Percentiles rank a stretch among this genome's conserved stretches.
phyloP scores from a whole-genome alignment of 352 stramenopile species.

The Phytopythium litorale region DNA sequence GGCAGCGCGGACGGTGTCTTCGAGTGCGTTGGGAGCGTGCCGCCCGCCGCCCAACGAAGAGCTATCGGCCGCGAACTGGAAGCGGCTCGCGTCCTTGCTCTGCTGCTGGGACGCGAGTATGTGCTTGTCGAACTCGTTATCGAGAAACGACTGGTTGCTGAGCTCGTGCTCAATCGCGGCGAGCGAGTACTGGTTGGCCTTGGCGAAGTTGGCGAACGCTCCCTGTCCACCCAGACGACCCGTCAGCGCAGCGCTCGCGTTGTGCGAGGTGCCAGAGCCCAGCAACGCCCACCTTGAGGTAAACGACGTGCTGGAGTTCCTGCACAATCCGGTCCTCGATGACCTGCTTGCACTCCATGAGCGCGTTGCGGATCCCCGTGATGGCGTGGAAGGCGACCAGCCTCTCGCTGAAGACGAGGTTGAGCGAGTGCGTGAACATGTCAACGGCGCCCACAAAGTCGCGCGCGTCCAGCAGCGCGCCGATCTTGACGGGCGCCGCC shows the following conservation, averaged over 20 bases:
- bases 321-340: conserved; percentile 79
- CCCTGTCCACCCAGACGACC: conserved; percentile 10
- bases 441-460: conserved; percentile 65
- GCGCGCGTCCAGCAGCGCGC: conserved; percentile 42
- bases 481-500: conserved; percentile 60
- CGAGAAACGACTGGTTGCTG: conserved; percentile 49
- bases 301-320: conserved; percentile 68
- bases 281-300: conserved; percentile 42
- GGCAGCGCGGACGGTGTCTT: conserved; percentile 50
- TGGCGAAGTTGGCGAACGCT: conserved; percentile 56
- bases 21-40: conserved; percentile 37
- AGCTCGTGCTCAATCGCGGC: conserved; percentile 68
- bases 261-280: background rate
- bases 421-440: conserved; percentile 69
- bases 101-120: conserved; percentile 33
- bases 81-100: conserved; percentile 11
- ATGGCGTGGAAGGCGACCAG: conserved; percentile 77
- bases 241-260: background rate
- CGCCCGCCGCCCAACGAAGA: background rate
- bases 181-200: conserved; percentile 66
- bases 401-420: conserved; percentile 78
- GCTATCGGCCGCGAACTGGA: conserved; percentile 5
- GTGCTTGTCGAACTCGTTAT: conserved; percentile 60
- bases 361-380: conserved; percentile 60
- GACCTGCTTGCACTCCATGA: conserved; percentile 85